Base-by-base conservation (phyloP, 345 rosid species). In the Anacardium occidentale region DNA sequence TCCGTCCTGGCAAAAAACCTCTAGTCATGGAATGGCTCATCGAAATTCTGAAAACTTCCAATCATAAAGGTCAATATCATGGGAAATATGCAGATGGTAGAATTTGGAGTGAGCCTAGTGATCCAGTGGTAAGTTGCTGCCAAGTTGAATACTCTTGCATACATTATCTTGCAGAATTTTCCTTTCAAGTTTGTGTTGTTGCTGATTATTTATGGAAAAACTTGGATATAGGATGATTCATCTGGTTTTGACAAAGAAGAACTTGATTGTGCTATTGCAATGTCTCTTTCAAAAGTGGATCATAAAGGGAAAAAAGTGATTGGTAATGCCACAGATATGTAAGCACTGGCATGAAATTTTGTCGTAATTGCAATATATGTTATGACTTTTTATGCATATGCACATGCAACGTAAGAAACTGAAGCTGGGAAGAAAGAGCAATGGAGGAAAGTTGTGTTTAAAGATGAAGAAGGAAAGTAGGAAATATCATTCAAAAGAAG, bases 211-310 rank as follows among this genome's bases (percentile, higher is more conserved):
- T 74, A 32, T 44, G 62, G 75, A 42, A 62, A 42, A 76, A 63
- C 61, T 67, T 48, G 76, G 50, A 70, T 78, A 82, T 85, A 96
- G 99, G 97, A 86, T 75, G 85, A 84, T 68, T 83, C 86, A 32
- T 84, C 88, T 17, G 97, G 83, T 79, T 88, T 86, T 62, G 98
- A 96, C 83, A 85, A 76, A 69, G 97, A 89, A 52, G 96, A 96
- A 13, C 80, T 91, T 69, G 98, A 91, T 2, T 73, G 76, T 69
- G 99, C 93, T 25, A 88, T 96, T 79, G 98, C 91, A 71, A 70
- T 93, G 18, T 93, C 99, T 68, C 94, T 91, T 66, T 79, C 93
- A 8, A 97, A 86, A 81, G 88, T 54, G 74, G 88, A 91, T 79
- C 79, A 59, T 24, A 88, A 96, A 80, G 97, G 97, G 69, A 93